phyloP scores from a whole-genome alignment of 2,329 filamentous ascomycete species.

The Huntiella moniliformis region DNA sequence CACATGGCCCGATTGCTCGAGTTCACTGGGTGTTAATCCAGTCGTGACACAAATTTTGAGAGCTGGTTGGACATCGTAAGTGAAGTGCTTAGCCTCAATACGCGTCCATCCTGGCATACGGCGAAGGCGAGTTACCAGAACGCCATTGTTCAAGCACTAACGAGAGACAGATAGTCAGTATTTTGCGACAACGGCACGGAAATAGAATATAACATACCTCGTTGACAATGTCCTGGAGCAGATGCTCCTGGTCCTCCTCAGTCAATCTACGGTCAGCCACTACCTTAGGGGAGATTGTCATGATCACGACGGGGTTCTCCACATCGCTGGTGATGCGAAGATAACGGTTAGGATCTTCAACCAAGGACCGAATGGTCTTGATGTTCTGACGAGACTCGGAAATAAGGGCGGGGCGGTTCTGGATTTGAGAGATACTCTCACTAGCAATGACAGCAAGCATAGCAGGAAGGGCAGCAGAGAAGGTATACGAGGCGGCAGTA shows the following conservation, averaged over 20 bases:
- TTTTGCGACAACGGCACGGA: background rate
- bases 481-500: slow-evolving; percentile 80
- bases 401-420: slow-evolving; percentile 71
- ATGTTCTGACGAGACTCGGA: slow-evolving; percentile 68
- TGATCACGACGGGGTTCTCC: slow-evolving; percentile 75
- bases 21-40: slow-evolving; percentile 79
- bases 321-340: slow-evolving; percentile 59
- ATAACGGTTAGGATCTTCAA: slow-evolving; percentile 91
- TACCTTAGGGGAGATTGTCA: slow-evolving; percentile 69
- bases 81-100: slow-evolving; percentile 48
- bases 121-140: slow-evolving; percentile 77
- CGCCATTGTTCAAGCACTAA: slow-evolving; percentile 67
- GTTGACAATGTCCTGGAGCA: slow-evolving; percentile 85
- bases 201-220: slow-evolving; percentile 46
- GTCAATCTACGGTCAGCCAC: slow-evolving; percentile 50
- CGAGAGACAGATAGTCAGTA: slow-evolving; percentile 1
- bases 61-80: slow-evolving; percentile 55
- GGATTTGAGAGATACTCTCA: slow-evolving; percentile 70
- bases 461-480: slow-evolving; percentile 82
- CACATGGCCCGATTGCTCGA: slow-evolving; percentile 75
- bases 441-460: slow-evolving; percentile 90
- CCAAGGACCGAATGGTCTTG: slow-evolving; percentile 63
- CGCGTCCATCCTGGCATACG: slow-evolving; percentile 46
- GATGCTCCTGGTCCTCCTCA: slow-evolving; percentile 59
- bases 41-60: slow-evolving; percentile 83